Conservation (phyloP, 176 grass and related monocot genomes). For the Aegilops speltoides region DNA sequence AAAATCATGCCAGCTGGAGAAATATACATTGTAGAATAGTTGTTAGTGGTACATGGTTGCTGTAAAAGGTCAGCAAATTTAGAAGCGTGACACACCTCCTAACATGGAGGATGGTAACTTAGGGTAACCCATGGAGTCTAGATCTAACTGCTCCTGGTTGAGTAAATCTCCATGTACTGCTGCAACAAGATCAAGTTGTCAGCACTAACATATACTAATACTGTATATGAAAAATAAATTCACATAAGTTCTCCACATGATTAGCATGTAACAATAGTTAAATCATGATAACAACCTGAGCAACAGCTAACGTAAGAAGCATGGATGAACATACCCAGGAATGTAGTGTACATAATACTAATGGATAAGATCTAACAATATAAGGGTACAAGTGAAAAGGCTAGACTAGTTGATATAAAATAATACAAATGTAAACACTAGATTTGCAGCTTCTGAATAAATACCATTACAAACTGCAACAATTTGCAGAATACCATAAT, state of each 20-base stretch:
- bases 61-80: neutral
- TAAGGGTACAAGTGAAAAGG: neutral
- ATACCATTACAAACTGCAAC: neutral
- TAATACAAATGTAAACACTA: neutral
- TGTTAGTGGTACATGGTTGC: neutral
- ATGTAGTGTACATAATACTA: neutral
- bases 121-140: neutral
- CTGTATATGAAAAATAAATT: neutral
- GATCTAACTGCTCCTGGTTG: neutral
- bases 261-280: neutral
- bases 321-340: neutral
- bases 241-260: neutral
- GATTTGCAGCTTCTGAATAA: neutral
- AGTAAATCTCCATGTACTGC: neutral
- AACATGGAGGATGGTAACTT: neutral
- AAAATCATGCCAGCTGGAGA: slow-evolving; percentile 14
- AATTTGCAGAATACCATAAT: neutral
- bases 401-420: neutral
- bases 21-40: neutral
- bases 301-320: neutral
- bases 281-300: neutral
- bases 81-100: neutral
- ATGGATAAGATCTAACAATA: neutral
- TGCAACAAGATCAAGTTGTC: neutral
- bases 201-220: neutral